Evolutionary conservation across 495 filamentous ascomycete genomes (phyloP).

Genomic region (Evansstolkia leycettana): DNA sequence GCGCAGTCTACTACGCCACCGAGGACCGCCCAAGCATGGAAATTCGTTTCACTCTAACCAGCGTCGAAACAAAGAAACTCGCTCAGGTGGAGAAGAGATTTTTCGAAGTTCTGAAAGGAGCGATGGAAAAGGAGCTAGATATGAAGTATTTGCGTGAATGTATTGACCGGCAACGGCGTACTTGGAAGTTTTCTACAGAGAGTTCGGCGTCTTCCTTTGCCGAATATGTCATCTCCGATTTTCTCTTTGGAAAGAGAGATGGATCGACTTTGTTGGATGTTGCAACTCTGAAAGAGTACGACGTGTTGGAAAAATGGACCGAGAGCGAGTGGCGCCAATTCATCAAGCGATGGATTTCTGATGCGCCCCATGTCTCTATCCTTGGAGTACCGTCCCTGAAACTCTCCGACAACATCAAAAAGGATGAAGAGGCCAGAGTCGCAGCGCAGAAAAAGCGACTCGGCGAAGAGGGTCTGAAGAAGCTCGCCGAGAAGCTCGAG

Average conservation of each 20-base stretch:
- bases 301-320: constrained; percentile 64
- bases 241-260: constrained; percentile 77
- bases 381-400: constrained; percentile 69
- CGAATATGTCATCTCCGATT: constrained; percentile 74
- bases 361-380: constrained; percentile 76
- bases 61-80: constrained; percentile 79
- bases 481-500: constrained; percentile 63
- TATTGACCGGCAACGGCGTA: constrained; percentile 61
- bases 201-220: constrained; percentile 62
- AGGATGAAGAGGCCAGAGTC: constrained; percentile 49
- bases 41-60: constrained; percentile 69
- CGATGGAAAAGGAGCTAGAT: constrained; percentile 67
- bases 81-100: constrained; percentile 73
- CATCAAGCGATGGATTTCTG: constrained; percentile 70
- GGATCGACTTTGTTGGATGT: constrained; percentile 67
- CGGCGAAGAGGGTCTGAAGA: constrained; percentile 54
- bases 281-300: constrained; percentile 57
- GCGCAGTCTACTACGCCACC: constrained; percentile 61
- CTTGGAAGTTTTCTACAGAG: constrained; percentile 70
- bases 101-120: constrained; percentile 69
- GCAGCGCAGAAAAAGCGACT: constrained; percentile 45
- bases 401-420: constrained; percentile 60
- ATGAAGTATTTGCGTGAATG: constrained; percentile 84
- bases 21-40: constrained; percentile 70
- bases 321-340: constrained; percentile 76